phyloP scores from a whole-genome alignment of 202 grass and related monocot species.

The Brachypodium distachyon region DNA sequence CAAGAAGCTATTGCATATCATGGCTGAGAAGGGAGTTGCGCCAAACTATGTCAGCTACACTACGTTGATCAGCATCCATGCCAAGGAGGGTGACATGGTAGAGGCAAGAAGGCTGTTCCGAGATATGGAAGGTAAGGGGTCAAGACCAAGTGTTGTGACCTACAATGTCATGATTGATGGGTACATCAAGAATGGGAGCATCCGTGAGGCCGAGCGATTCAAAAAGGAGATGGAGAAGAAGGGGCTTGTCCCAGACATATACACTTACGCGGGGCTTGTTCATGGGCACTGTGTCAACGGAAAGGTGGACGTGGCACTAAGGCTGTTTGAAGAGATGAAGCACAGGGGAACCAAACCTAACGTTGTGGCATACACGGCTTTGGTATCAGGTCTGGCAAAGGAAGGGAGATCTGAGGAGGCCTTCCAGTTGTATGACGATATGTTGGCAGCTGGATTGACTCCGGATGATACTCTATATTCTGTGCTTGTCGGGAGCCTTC shows the following conservation, averaged over 20 bases:
- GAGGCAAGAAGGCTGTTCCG: conserved; percentile 72
- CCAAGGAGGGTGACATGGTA: conserved; percentile 85
- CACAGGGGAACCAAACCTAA: conserved; percentile 42
- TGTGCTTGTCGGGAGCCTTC: conserved; percentile 62
- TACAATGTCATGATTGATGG: conserved; percentile 90
- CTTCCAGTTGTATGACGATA: conserved; percentile 65
- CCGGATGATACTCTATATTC: conserved; percentile 73
- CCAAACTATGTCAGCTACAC: conserved; percentile 63
- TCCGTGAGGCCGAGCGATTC: conserved; percentile 69
- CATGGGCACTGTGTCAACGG: conserved; percentile 73
- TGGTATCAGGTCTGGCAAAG: conserved; percentile 73
- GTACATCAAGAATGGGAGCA: conserved; percentile 63
- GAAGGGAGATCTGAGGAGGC: conserved; percentile 78
- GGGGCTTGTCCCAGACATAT: conserved; percentile 60
- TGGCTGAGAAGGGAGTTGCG: conserved; percentile 55
- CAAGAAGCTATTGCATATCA: conserved; percentile 61
- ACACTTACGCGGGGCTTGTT: conserved; percentile 70
- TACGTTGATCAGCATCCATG: conserved; percentile 74
- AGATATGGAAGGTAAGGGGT: conserved; percentile 53
- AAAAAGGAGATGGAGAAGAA: conserved; percentile 90
- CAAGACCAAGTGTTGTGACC: conserved; percentile 40
- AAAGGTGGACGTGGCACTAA: conserved; percentile 73
- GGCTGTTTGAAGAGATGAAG: conserved; percentile 78
- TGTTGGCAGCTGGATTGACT: conserved; percentile 51
- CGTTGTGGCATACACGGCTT: conserved; percentile 56